Conservation (phyloP, 805 yeast genomes). For the Metschnikowia lunata region DNA sequence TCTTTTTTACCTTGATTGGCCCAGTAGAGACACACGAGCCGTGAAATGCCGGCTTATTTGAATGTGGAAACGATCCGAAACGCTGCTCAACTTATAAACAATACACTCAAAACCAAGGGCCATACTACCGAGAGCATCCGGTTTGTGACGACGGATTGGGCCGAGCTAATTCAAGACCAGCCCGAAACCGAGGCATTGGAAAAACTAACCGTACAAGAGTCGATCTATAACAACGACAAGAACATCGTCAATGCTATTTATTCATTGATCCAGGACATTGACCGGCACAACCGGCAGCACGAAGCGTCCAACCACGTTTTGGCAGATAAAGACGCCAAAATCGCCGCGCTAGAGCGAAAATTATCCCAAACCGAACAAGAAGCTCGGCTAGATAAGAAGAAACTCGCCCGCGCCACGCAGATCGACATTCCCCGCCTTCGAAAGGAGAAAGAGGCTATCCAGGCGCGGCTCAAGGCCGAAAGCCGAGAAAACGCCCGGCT, state of each 20-base stretch:
- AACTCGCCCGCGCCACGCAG: constrained; percentile 13
- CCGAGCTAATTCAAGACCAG: constrained; percentile 26
- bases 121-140: constrained; percentile 28
- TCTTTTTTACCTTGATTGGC: neutral
- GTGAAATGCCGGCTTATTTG: constrained; percentile 17
- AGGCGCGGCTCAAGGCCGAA: constrained; percentile 23
- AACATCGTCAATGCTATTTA: constrained; percentile 35
- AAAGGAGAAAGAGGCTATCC: constrained; percentile 11
- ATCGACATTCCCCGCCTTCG: constrained; percentile 19
- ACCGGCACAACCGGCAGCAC: constrained; percentile 30
- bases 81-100: constrained; percentile 36
- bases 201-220: constrained; percentile 24
- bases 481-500: constrained; percentile 26
- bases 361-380: constrained; percentile 21
- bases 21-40: neutral
- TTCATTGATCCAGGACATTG: constrained; percentile 29
- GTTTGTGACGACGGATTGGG: constrained; percentile 35
- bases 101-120: constrained; percentile 32
- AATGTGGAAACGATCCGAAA: constrained; percentile 31
- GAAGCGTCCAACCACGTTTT: constrained; percentile 27
- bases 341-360: constrained; percentile 22
- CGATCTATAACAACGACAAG: constrained; percentile 34
- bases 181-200: constrained; percentile 8
- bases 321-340: constrained; percentile 26
- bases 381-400: constrained; percentile 16